Conservation (phyloP, 768 basidiomycete genomes). For the Daedalea quercina region DNA sequence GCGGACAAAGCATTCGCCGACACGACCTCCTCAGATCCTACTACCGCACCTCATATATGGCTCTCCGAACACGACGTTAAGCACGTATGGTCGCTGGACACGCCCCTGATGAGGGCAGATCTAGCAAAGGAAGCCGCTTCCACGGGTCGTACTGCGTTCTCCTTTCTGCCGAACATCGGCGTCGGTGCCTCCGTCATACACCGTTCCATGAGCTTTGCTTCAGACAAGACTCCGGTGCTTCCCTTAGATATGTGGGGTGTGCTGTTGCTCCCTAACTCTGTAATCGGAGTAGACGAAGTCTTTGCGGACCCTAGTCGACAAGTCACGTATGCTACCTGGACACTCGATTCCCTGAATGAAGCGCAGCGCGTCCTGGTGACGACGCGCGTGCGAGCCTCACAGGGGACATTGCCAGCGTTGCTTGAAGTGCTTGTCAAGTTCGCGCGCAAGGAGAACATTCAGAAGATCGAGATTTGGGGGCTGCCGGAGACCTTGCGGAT, state of each 20-base stretch:
- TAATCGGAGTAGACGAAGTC: not conserved
- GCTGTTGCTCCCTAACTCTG: not conserved
- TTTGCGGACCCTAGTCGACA: not conserved
- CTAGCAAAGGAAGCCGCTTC: constrained; percentile 15
- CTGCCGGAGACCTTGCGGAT: constrained; percentile 5
- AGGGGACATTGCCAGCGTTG: constrained; percentile 7
- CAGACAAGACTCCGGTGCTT: constrained; percentile 9
- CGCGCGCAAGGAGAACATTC: constrained; percentile 6
- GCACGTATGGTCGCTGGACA: constrained; percentile 35
- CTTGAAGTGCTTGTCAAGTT: constrained; percentile 6
- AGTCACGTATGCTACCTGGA: constrained; percentile 11
- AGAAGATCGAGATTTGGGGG: constrained; percentile 13
- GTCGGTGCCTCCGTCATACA: constrained; percentile 39
- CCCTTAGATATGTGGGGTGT: constrained; percentile 23
- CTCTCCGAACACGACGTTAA: constrained; percentile 30
- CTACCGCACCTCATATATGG: constrained; percentile 19
- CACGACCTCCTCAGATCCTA: not conserved
- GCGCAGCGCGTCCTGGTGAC: constrained; percentile 8
- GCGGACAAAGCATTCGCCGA: not conserved
- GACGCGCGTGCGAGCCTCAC: constrained; percentile 11
- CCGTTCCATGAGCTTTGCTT: constrained; percentile 22
- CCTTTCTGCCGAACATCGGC: constrained; percentile 40
- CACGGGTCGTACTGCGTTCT: constrained; percentile 20
- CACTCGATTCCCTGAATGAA: constrained; percentile 4
- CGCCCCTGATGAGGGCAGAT: constrained; percentile 27